Base-by-base conservation (phyloP, 345 rosid species). In the Moricandia arvensis region DNA sequence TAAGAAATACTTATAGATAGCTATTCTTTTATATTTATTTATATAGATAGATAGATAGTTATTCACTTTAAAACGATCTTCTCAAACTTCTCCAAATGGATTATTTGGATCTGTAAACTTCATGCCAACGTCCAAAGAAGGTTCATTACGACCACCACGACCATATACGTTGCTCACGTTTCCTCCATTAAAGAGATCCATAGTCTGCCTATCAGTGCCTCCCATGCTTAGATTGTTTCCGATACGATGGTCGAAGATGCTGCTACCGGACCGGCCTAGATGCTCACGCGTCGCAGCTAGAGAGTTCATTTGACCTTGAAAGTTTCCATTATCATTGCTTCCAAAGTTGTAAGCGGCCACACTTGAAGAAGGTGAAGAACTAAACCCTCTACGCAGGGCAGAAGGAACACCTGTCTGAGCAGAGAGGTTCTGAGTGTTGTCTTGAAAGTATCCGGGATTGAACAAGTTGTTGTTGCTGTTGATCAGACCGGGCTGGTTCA, bases 361-460 rank as follows among this genome's bases (percentile, higher is more conserved):
- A 63, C 60, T 79, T 55, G 75, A 65, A 0, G 77, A 66, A 12
- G 84, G 77, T 9, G 82, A 68, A 21, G 92, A 80, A 26, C 83
- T 85, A 66, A 89, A 77, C 30, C 85, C 90, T 45, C 96, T 80
- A 8, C 87, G 80, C 76, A 89, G 68, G 7, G 85, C 73, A 27
- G 91, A 84, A 60, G 79, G 69, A 71, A 60, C 82, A 84, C 86
- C 88, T 0, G 76, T 35, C 17, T 71, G 68, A 18, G 55, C 60
- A 11, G 79, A 65, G 53, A 47, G 53, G 68, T 66, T 65, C 60
- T 82, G 58, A 7, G 75, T 41, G 66, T 64, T 77, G 59, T 67
- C 78, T 62, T 86, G 69, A 38, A 86, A 86, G 81, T 88, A 90
- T 61, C 93, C 79, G 4, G 88, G 81, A 83, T 84, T 86, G 71